Evolutionary conservation across 2,329 filamentous ascomycete genomes (phyloP).

Genomic region (Nothomitra cinnamomea): DNA sequence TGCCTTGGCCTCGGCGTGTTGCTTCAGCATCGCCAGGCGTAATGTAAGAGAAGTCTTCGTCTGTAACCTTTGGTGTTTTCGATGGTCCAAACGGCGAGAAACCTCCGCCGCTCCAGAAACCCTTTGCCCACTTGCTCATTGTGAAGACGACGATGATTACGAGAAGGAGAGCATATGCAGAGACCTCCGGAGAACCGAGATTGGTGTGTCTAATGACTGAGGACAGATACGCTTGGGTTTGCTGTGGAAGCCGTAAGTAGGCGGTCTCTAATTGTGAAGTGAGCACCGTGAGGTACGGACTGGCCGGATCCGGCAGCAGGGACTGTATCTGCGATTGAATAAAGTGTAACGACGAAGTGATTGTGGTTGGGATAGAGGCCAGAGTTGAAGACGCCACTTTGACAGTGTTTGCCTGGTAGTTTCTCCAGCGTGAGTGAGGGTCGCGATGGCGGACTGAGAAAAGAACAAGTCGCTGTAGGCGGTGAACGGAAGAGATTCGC

Average conservation of each 20-base stretch:
- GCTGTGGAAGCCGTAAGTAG: neutral
- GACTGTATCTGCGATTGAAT: conserved; percentile 1
- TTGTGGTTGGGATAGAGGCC: neutral
- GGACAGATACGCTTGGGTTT: neutral
- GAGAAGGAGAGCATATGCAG: neutral
- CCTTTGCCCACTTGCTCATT: conserved; percentile 3
- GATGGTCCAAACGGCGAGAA: conserved; percentile 5
- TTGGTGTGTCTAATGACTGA: neutral
- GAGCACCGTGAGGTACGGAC: neutral
- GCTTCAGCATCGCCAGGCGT: conserved; percentile 54
- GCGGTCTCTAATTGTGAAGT: neutral
- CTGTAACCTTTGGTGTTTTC: conserved; percentile 34
- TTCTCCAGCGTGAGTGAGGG: neutral
- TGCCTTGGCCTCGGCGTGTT: conserved; percentile 21
- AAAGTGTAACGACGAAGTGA: neutral
- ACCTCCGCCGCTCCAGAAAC: conserved; percentile 2
- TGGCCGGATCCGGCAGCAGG: neutral
- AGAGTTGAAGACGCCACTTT: conserved; percentile 1
- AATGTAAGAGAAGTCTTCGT: conserved; percentile 68
- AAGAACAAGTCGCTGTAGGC: neutral
- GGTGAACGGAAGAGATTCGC: neutral
- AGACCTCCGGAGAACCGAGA: neutral
- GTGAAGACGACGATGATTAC: neutral
- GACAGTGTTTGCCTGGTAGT: neutral
- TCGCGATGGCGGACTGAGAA: neutral